Evolutionary conservation across 1,139 yeast species (phyloP).

Genomic region (Yamadazyma songkhlaensis): DNA sequence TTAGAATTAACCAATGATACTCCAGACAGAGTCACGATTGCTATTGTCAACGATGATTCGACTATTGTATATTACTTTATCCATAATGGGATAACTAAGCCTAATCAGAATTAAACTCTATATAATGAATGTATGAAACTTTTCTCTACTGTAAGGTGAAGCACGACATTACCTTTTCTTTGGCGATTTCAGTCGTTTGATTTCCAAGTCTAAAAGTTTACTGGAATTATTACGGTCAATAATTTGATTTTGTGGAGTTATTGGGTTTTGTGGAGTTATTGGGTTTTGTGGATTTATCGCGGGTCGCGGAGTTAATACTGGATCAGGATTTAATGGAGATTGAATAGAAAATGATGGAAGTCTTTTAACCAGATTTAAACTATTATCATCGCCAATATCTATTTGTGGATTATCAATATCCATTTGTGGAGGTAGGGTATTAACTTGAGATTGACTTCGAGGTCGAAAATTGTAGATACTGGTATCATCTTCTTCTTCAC

Average conservation of each 20-base stretch:
- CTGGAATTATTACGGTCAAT: too few species aligned
- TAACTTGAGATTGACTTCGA: neutral
- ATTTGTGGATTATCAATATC: too few species aligned
- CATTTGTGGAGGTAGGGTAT: neutral
- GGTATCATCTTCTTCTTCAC: conserved; percentile 1
- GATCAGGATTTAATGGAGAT: too few species aligned
- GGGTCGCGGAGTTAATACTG: too few species aligned
- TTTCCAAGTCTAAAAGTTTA: conserved; percentile 11
- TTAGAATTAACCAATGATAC: conserved; percentile 14
- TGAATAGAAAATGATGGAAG: conserved; percentile 8
- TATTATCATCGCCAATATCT: conserved; percentile 1
- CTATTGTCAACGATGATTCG: conserved; percentile 59
- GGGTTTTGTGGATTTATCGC: too few species aligned
- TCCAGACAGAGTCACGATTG: conserved; percentile 49
- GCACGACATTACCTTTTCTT: conserved; percentile 2
- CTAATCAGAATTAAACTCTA: conserved; percentile 43
- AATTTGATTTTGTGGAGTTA: too few species aligned
- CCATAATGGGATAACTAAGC: conserved; percentile 60
- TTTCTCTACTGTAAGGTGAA: too few species aligned
- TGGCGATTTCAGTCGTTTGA: conserved; percentile 13
- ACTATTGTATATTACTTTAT: conserved; percentile 67
- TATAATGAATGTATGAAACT: neutral
- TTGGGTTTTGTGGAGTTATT: too few species aligned
- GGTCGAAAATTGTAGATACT: conserved; percentile 9
- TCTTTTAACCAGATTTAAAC: conserved; percentile 3